phyloP scores from a whole-genome alignment of 495 filamentous ascomycete species.

The Penicillium pancosmium region DNA sequence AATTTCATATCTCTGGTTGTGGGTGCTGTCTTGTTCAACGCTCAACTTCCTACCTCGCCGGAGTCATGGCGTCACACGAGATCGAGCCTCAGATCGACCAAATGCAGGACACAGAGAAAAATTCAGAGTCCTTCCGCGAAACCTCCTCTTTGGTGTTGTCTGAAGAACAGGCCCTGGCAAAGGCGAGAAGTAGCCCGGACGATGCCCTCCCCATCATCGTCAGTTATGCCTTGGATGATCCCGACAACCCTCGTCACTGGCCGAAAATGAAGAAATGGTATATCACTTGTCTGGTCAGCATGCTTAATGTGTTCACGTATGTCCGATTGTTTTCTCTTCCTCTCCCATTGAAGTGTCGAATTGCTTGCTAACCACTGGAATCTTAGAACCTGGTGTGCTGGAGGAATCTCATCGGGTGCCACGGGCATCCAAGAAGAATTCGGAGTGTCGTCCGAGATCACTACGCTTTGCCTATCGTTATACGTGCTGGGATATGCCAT shows the following conservation, averaged over 20 bases:
- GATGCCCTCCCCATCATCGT: conserved; percentile 35
- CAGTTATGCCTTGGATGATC: conserved; percentile 39
- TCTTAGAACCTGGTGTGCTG: conserved; percentile 43
- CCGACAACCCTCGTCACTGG: conserved; percentile 52
- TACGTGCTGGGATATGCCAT: conserved; percentile 57
- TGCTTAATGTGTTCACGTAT: conserved; percentile 48
- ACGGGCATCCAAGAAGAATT: conserved; percentile 43
- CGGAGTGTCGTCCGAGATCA: conserved; percentile 43
- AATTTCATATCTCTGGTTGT: neutral
- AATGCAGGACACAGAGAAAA: conserved; percentile 18
- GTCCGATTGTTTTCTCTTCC: neutral
- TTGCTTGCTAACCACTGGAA: neutral
- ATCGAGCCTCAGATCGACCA: neutral
- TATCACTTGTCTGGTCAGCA: conserved; percentile 42
- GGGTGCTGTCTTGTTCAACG: neutral
- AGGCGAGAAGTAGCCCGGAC: conserved; percentile 27
- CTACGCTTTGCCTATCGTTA: conserved; percentile 52
- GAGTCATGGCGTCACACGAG: conserved; percentile 7
- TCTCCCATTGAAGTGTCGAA: no score
- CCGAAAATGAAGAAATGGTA: conserved; percentile 50
- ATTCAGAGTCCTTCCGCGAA: conserved; percentile 17
- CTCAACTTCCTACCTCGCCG: neutral
- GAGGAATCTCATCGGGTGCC: conserved; percentile 45
- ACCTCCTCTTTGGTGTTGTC: conserved; percentile 22
- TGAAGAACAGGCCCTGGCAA: conserved; percentile 33